Evolutionary conservation across 306 rosid species (phyloP).

Genomic region (Vigna reflexopilosa): DNA sequence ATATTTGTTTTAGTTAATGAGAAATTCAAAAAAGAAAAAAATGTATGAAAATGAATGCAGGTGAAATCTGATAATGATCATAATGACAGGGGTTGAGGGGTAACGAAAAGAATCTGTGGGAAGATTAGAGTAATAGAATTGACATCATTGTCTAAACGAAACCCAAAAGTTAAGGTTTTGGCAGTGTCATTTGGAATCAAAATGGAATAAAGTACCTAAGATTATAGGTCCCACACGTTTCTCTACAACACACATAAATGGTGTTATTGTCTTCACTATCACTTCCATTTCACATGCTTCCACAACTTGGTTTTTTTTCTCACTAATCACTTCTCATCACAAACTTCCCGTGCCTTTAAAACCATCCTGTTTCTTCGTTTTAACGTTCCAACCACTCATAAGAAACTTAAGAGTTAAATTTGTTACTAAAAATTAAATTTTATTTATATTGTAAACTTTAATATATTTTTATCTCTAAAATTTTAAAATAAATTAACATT

Average conservation of each 20-base stretch:
- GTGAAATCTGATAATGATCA: conserved; percentile 51
- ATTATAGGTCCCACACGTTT: conserved; percentile 56
- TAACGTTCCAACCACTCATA: too few species aligned
- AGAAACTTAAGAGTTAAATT: too few species aligned
- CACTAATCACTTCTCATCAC: conserved; percentile 30
- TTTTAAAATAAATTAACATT: too few species aligned
- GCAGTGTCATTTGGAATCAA: conserved; percentile 15
- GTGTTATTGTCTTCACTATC: conserved; percentile 34
- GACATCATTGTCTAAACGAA: conserved; percentile 44
- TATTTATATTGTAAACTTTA: too few species aligned
- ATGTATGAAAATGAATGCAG: neutral
- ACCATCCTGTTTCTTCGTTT: too few species aligned
- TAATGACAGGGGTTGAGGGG: neutral
- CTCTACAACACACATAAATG: conserved; percentile 8
- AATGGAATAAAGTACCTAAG: conserved; percentile 30
- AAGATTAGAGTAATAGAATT: conserved; percentile 7
- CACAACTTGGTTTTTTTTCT: conserved; percentile 41
- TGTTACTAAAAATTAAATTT: too few species aligned
- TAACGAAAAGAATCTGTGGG: conserved; percentile 24
- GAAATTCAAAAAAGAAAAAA: neutral
- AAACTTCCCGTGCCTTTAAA: conserved; percentile 31
- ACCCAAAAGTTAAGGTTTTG: conserved; percentile 1
- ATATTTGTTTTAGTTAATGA: neutral
- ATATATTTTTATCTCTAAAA: too few species aligned
- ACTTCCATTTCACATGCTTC: conserved; percentile 51